Base-by-base conservation (phyloP, 306 rosid species). In the Dryas drummondii region DNA sequence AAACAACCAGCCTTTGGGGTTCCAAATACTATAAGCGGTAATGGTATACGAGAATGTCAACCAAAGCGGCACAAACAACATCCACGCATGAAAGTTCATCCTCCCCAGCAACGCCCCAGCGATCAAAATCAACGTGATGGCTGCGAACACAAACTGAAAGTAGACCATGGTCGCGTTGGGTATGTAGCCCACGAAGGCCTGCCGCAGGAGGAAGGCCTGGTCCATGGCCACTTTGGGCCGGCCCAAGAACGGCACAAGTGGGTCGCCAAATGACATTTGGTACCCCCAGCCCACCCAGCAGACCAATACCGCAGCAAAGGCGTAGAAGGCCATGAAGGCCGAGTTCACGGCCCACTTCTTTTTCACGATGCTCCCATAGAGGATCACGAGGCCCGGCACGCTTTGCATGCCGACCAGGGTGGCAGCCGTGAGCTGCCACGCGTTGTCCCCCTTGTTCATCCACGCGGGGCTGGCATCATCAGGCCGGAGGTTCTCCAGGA, bases 321-420 rank as follows among this genome's bases (percentile, higher is more conserved):
- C 86, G 42, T 86, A 86, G 0, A 83, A 74, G 49, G 87, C 90
- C 90, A 86, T 83, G 81, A 83, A 86, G 10, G 81, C 86, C 0
- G 84, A 84, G 81, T 86, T 86, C 65, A 86, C 62, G 0, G 87
- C 90, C 90, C 90, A 83, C 68, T 86, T 83, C 68, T 76, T 81
- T 70, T 86, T 86, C 12, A 78, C 90, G 6, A 86, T 79, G 86
- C 90, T 86, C 44, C 90, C 86, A 44, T 86, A 83, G 19, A 86
- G 87, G 54, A 86, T 83, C 2, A 84, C 79, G 0, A 86, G 86
- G 8, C 87, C 90, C 19, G 83, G 86, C 14, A 86, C 71, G 22
- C 90, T 86, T 40, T 86, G 86, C n/a, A 86, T 65, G 52, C 88
- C 84, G 41, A 86, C 90, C 13, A 81, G 59, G 1, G 87, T 81